Percentiles rank a stretch among this genome's conserved stretches.
phyloP scores from a whole-genome alignment of 495 filamentous ascomycete species.

The Schizothecium vesticola region DNA sequence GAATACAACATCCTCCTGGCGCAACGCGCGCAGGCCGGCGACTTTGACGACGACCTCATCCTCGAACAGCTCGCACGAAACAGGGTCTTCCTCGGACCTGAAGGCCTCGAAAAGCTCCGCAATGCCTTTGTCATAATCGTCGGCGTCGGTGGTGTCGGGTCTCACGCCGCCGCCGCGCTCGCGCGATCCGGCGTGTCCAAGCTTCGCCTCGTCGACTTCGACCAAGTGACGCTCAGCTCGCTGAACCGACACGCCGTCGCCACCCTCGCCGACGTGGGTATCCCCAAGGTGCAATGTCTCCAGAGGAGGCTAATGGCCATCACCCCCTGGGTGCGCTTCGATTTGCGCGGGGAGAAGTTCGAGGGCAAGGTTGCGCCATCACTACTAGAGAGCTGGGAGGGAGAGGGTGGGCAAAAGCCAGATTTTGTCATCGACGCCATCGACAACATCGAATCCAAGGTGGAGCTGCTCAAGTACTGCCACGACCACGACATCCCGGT shows the following conservation, averaged over 20 bases:
- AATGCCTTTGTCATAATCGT: constrained; percentile 81
- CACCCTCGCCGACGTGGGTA: constrained; percentile 88
- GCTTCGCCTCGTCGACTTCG: constrained; percentile 92
- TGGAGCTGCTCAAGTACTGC: constrained; percentile 85
- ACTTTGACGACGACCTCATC: constrained; percentile 93
- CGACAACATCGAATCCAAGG: constrained; percentile 96
- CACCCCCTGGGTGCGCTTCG: constrained; percentile 85
- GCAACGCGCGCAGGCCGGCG: constrained; percentile 71
- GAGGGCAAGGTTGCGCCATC: constrained; percentile 50
- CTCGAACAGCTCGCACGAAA: constrained; percentile 95
- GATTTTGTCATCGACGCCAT: constrained; percentile 95
- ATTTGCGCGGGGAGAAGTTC: constrained; percentile 82
- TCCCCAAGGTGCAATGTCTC: constrained; percentile 86
- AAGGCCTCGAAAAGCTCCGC: constrained; percentile 73
- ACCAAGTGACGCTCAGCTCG: constrained; percentile 91
- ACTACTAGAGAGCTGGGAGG: constrained; percentile 58
- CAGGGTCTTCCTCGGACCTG: constrained; percentile 80
- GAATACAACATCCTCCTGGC: constrained; percentile 70
- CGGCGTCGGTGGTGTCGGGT: constrained; percentile 91
- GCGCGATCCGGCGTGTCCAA: constrained; percentile 82
- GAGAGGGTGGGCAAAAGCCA: constrained; percentile 56
- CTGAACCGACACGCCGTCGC: constrained; percentile 94
- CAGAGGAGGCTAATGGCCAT: constrained; percentile 73
- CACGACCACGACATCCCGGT: constrained; percentile 67
- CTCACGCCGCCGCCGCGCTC: constrained; percentile 80